Conservation (phyloP, 2,329 filamentous ascomycete species). For the Fusarium lateritium region DNA sequence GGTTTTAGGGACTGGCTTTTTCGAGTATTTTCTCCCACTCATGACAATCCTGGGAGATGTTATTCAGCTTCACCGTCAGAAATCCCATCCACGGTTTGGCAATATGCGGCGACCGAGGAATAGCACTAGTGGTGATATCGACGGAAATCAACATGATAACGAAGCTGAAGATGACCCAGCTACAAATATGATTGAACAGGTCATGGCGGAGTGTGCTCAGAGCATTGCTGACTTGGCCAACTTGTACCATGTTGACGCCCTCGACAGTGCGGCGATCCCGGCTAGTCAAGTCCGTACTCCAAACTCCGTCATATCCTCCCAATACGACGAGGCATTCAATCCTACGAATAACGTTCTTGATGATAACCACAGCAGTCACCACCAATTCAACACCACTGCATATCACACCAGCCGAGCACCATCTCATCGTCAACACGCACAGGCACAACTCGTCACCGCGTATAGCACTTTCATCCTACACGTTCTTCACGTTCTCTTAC, state of each 20-base stretch:
- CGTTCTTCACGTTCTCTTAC: not conserved
- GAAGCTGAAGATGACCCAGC: not conserved
- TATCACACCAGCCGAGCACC: not conserved
- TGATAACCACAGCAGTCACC: not conserved
- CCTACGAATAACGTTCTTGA: too few relatives aligned
- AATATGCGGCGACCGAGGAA: not conserved
- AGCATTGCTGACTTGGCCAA: not conserved
- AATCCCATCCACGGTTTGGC: conserved; percentile 1
- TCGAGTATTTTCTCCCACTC: conserved; percentile 2
- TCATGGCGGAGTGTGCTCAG: conserved; percentile 6
- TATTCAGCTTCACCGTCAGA: not conserved
- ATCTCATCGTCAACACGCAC: not conserved
- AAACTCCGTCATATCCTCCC: not conserved
- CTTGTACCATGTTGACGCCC: not conserved
- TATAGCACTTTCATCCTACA: conserved; percentile 5
- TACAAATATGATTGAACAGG: not conserved
- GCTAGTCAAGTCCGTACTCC: conserved; percentile 6
- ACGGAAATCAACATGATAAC: not conserved
- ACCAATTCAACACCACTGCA: not conserved
- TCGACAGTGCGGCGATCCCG: not conserved
- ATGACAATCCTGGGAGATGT: conserved; percentile 10
- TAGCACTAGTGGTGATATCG: too few relatives aligned
- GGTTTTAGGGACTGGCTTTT: not conserved
- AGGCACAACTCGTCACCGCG: conserved; percentile 6
- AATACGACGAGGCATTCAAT: not conserved